Evolutionary conservation across 805 yeast species (phyloP), one percentile per base, ranked within the genome.

Genomic region (Cyberlindnera xylosilytica): DNA sequence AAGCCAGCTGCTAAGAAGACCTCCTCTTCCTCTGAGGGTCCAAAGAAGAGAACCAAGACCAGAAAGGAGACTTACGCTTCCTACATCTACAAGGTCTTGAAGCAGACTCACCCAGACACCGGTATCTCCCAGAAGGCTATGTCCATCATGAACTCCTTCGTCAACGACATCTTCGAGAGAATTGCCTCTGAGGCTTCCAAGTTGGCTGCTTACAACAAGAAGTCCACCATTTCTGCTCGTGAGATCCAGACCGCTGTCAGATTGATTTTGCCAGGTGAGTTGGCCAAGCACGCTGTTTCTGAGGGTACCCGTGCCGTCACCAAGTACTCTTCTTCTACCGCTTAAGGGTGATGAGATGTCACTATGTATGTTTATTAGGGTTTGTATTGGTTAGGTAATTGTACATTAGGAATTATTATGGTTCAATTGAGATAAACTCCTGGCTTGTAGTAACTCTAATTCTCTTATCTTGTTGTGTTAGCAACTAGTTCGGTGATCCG

Each of bases 241-340:
- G 97, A 90, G 79, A 91, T 91, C 66, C 97, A 90, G 79, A 91
- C 97, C 60, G 97, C 98, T 61, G 97, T 90, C 58, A 88, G 97
- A 81, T 83, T 90, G 66, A 90, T 90, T 73, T 83, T 91, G 63
- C 98, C 98, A 61, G 97, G 97, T 82, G 97, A 91, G 79, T 81
- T 90, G 69, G 97, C 97, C 58, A 89, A 89, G 81, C 97, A 91
- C 76, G 97, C 97, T 65, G 96, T 89, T 62, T 86, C 96, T 64
- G 98, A 91, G 76, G 97, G 97, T 80, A 89, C 96, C 62, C 87
- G 96, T 82, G 96, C 97, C 70, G 96, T 89, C 64, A 87, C 96
- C 73, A 89, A 89, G 79, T 89, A 87, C 81, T 85, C 96, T 64
- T 84, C 96, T 64, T 62, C 68, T 31, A 64, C 70, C 53, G 73